phyloP scores from a whole-genome alignment of 441 rosid species.

The Gossypium trilobum region DNA sequence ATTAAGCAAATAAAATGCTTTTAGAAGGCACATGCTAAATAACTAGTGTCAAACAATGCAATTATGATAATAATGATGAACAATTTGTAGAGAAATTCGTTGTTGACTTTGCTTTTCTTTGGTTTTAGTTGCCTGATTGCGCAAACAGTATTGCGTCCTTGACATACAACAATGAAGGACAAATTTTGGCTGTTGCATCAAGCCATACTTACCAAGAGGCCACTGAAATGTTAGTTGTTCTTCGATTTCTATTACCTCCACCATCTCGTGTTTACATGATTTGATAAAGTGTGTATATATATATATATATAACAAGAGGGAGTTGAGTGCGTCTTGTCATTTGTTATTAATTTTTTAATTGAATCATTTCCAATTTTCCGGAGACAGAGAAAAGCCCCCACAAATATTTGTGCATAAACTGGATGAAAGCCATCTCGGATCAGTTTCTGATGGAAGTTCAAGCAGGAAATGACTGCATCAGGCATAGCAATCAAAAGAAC shows the following conservation, averaged over 20 bases:
- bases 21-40: background rate
- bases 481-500: background rate
- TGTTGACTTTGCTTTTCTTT: slow-evolving; percentile 9
- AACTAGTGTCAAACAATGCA: background rate
- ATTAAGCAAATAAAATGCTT: background rate
- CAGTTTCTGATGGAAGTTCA: slow-evolving; percentile 16
- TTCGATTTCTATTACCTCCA: background rate
- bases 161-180: slow-evolving; percentile 47
- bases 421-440: slow-evolving; percentile 16
- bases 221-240: slow-evolving; percentile 47
- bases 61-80: background rate
- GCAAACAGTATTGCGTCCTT: slow-evolving; percentile 70
- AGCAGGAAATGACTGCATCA: background rate
- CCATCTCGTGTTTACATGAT: background rate
- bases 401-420: slow-evolving; percentile 41
- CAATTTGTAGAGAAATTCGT: background rate
- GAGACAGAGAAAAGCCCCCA: slow-evolving; percentile 57
- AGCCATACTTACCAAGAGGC: slow-evolving; percentile 68
- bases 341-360: slow-evolving; percentile 1
- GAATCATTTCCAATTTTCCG: background rate
- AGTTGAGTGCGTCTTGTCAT: background rate
- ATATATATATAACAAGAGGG: background rate
- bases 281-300: background rate
- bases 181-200: slow-evolving; percentile 73
- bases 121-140: slow-evolving; percentile 49